These are phyloP conservation scores for Podosphaera xanthii DNA, from an alignment of 2,329 filamentous ascomycete genomes.

Conservation along the genomic window DNA sequence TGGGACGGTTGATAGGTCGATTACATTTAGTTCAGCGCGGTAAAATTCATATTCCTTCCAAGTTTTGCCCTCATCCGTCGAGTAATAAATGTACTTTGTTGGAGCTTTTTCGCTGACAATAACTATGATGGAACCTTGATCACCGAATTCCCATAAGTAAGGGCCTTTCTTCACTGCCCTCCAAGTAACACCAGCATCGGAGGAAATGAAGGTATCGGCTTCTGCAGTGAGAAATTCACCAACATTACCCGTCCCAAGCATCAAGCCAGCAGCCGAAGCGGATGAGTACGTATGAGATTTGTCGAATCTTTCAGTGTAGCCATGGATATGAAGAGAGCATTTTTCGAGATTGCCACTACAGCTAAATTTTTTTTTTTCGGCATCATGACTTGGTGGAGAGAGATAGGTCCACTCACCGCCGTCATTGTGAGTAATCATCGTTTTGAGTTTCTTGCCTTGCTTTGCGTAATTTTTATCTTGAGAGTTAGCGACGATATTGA, in stretches of 20 bases:
- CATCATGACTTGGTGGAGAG: slow-evolving; percentile 45
- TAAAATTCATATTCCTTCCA: slow-evolving; percentile 62
- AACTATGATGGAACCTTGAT: slow-evolving; percentile 81
- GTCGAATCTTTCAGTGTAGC: slow-evolving; percentile 77
- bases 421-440: slow-evolving; percentile 90
- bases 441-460: slow-evolving; percentile 58
- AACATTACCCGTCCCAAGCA: slow-evolving; percentile 84
- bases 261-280: slow-evolving; percentile 64
- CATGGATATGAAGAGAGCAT: slow-evolving; percentile 80
- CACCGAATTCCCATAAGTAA: slow-evolving; percentile 87
- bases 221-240: slow-evolving; percentile 32
- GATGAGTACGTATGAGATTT: slow-evolving; percentile 73
- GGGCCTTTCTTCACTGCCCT: slow-evolving; percentile 62
- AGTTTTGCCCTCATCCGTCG: slow-evolving; percentile 54
- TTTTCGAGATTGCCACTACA: slow-evolving; percentile 42
- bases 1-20: slow-evolving; percentile 68
- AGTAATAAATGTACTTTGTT: slow-evolving; percentile 51
- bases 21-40: slow-evolving; percentile 45
- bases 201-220: slow-evolving; percentile 75
- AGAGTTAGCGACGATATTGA: slow-evolving; percentile 63
- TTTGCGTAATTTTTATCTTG: slow-evolving; percentile 30
- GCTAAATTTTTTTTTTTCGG: slow-evolving; percentile 44
- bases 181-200: slow-evolving; percentile 81
- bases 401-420: slow-evolving; percentile 70
- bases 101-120: slow-evolving; percentile 51